Percentiles rank a stretch among this genome's conserved stretches.
Conservation (phyloP, 169 alveolate genomes). For the Eimeria praecox region DNA sequence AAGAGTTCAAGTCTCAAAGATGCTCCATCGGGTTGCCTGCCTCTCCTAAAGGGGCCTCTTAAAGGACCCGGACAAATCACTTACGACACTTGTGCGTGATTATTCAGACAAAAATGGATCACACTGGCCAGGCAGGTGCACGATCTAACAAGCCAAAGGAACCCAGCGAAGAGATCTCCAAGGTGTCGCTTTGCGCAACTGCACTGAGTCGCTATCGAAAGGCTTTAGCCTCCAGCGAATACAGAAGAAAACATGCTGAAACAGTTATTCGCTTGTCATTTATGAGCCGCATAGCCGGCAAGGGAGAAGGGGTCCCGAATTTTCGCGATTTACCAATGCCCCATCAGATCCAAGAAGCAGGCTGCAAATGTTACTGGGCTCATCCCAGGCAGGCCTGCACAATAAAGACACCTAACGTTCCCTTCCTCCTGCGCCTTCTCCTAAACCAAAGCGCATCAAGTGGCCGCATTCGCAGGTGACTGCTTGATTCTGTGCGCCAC, state of each 20-base stretch:
- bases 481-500: background rate
- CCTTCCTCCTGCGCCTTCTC: background rate
- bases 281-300: background rate
- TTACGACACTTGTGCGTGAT: background rate
- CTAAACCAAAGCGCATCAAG: background rate
- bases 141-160: background rate
- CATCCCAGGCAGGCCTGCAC: background rate
- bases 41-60: background rate
- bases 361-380: background rate
- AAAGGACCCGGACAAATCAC: background rate
- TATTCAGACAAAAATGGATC: background rate
- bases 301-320: background rate
- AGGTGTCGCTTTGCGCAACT: background rate
- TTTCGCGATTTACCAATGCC: background rate
- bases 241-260: background rate
- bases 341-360: background rate
- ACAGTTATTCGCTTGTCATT: background rate
- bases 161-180: background rate
- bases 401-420: background rate
- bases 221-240: background rate
- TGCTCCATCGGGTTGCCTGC: background rate
- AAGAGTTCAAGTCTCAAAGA: background rate
- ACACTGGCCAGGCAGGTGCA: background rate
- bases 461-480: background rate
- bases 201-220: too few species aligned